Base-by-base conservation (phyloP, 441 rosid species). In the Syzygium malaccense region DNA sequence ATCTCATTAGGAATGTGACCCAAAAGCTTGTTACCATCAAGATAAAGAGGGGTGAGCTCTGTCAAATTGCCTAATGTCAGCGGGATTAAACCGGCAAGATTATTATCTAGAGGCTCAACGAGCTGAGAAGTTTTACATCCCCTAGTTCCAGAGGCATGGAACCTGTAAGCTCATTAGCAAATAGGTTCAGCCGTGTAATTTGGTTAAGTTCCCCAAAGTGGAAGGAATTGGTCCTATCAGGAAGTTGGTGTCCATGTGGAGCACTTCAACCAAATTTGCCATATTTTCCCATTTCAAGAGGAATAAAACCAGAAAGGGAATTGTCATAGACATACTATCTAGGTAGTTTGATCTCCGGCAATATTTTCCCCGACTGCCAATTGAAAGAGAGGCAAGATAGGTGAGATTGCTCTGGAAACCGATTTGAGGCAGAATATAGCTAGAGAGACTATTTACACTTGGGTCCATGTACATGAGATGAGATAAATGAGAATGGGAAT, bases 111-210 rank as follows among this genome's bases (percentile, higher is more conserved):
- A 45, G 48, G 48, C 48, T 45, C 48, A 45, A 45, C 9, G 48
- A 45, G 48, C 48, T 45, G 7, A 45, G 48, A 45, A 45, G 48
- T 45, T 92, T n/a, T 0, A 0, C 85, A 4, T 55, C 55, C 10
- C 93, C 93, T 20, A 92, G 88, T 49, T 91, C 91, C 7, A 41
- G 12, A 5, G 94, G 95, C 56, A 94, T 91, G 4, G 91, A 80
- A 49, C 95, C 91, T 32, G 19, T 89, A 6, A 93, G 87, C 25
- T 28, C 66, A 55, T 92, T 92, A 8, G 32, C 17, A 9, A 33
- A 37, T 51, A 94, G 88, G n/a, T 89, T 88, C 11, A 94, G 83
- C 23, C 37, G 57, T 8, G 30, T 19, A 10, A 93, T 89, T 32
- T 78, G 79, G 10, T 86, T 88, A 4, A 93, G 56, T 4, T 75